Percentiles rank a stretch among this genome's conserved stretches.
phyloP scores from a whole-genome alignment of 345 rosid genomes.

The Stellera chamaejasme region DNA sequence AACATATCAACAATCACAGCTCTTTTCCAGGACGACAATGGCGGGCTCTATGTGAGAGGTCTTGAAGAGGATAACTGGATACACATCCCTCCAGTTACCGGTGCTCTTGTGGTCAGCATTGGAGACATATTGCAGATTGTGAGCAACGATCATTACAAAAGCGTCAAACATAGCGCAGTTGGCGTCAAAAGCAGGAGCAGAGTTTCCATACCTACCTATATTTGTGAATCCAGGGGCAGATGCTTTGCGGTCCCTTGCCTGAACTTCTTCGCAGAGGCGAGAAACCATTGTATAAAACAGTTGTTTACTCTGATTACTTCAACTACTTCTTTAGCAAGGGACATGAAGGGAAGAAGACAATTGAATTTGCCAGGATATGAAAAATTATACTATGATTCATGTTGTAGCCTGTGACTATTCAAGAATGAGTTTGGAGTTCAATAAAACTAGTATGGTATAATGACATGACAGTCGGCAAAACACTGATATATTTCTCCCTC shows the following conservation, averaged over 20 bases:
- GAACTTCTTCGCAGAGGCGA: slow-evolving; percentile 17
- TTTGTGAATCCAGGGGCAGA: slow-evolving; percentile 16
- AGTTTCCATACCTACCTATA: slow-evolving; percentile 28
- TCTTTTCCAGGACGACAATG: slow-evolving; percentile 24
- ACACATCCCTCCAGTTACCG: slow-evolving; percentile 21
- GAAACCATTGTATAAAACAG: slow-evolving; percentile 11
- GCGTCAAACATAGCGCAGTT: slow-evolving; percentile 23
- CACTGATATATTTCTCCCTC: no score
- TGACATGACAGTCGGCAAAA: no score
- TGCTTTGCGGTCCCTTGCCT: slow-evolving; percentile 17
- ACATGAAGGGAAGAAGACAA: slow-evolving; percentile 22
- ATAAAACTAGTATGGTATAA: no score
- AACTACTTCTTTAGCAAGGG: slow-evolving; percentile 18
- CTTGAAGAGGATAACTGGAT: slow-evolving; percentile 15
- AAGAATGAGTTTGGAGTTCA: no score
- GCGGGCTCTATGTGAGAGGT: slow-evolving; percentile 19
- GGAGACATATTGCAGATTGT: slow-evolving; percentile 24
- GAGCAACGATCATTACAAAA: slow-evolving; percentile 25
- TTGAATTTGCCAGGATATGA: slow-evolving; percentile 19
- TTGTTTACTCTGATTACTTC: slow-evolving; percentile 18
- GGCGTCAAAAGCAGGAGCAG: slow-evolving; percentile 16
- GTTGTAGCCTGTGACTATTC: no score
- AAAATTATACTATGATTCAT: no score
- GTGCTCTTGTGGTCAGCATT: slow-evolving; percentile 23
- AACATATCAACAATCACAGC: slow-evolving; percentile 19